These are phyloP conservation scores for Triticum monococcum DNA, from an alignment of 176 grass and related monocot genomes.

Conservation along the genomic window DNA sequence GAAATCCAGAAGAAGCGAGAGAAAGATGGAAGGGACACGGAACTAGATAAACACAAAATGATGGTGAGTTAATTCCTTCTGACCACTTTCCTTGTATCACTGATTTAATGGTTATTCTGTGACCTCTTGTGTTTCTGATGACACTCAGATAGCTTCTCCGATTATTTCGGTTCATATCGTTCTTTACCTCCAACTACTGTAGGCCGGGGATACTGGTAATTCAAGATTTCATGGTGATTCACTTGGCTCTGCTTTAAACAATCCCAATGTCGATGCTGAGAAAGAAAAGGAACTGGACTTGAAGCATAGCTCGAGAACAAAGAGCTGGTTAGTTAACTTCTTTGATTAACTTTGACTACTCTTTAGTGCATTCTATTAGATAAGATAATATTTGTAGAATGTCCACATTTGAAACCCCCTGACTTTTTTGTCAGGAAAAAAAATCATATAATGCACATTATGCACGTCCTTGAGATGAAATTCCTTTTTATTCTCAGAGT, in stretches of 20 bases:
- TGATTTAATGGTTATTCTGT: conserved; percentile 42
- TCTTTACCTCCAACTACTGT: conserved; percentile 99
- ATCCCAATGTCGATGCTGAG: conserved; percentile 29
- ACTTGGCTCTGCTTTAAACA: conserved; percentile 42
- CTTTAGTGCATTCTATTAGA: conserved; percentile 23
- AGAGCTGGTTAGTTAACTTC: conserved; percentile 36
- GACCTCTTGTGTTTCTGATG: conserved; percentile 78
- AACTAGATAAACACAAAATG: conserved; percentile 58
- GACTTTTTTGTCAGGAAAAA: neutral
- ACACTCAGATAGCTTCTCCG: conserved; percentile 96
- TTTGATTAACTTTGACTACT: neutral
- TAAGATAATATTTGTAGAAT: neutral
- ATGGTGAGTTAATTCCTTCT: conserved; percentile 52
- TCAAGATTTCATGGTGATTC: conserved; percentile 52
- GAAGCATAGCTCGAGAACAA: conserved; percentile 42
- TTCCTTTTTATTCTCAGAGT: neutral
- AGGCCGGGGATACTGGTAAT: conserved; percentile 63
- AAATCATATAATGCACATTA: neutral
- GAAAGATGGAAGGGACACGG: conserved; percentile 67
- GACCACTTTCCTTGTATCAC: conserved; percentile 15
- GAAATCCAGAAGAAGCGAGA: conserved; percentile 92
- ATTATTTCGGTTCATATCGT: conserved; percentile 88
- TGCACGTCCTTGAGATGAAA: conserved; percentile 1
- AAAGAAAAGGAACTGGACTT: conserved; percentile 46
- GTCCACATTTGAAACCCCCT: neutral